Evolutionary conservation across 2,329 filamentous ascomycete genomes (phyloP).

Genomic region (Trichoderma polysporum): DNA sequence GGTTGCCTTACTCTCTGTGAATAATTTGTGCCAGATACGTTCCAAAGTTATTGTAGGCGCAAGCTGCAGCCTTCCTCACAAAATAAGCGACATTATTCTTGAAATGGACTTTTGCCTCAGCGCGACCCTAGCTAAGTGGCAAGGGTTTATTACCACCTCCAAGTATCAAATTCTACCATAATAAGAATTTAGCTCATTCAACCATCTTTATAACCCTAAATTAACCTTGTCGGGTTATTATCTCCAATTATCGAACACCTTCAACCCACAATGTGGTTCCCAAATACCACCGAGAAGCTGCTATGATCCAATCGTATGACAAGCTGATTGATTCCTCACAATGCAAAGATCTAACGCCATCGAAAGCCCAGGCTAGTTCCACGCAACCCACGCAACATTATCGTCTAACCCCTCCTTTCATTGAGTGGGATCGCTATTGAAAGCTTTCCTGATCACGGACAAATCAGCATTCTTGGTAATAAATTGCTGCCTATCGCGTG

Average conservation of each 20-base stretch:
- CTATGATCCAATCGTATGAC: constrained; percentile 4
- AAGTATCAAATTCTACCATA: background rate
- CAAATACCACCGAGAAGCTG: background rate
- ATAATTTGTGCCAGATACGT: too few relatives aligned
- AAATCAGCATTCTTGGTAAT: background rate
- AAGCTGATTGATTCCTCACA: constrained; percentile 10
- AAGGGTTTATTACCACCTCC: too few relatives aligned
- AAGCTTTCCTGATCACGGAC: background rate
- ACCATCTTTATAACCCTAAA: constrained; percentile 2
- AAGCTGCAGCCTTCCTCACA: too few relatives aligned
- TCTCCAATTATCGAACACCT: background rate
- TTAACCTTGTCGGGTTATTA: background rate
- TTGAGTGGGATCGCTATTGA: background rate
- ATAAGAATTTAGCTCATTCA: background rate
- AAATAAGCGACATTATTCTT: too few relatives aligned
- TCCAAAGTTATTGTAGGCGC: too few relatives aligned
- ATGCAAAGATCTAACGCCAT: constrained; percentile 20
- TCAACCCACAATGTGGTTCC: background rate
- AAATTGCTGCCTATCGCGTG: background rate
- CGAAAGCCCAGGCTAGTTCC: constrained; percentile 4
- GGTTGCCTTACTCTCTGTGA: too few relatives aligned
- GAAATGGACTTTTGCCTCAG: too few relatives aligned
- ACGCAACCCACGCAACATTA: constrained; percentile 5
- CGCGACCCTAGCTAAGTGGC: too few relatives aligned
- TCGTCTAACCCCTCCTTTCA: background rate